Evolutionary conservation across 768 basidiomycete species (phyloP), one percentile per base, ranked within the genome.

Genomic region (Trametes cingulata): DNA sequence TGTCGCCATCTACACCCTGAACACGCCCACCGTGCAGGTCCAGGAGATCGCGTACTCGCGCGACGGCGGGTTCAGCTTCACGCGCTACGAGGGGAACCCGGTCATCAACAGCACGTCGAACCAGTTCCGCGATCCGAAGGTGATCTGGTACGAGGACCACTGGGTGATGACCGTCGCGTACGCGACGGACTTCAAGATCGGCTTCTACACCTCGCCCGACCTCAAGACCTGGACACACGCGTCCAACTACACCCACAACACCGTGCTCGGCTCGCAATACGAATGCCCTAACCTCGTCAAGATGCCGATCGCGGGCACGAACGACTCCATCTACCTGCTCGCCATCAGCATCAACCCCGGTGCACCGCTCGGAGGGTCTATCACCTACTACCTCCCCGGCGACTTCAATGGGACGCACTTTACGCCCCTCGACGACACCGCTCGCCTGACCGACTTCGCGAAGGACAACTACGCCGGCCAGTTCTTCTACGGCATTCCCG

Each of bases 401-500:
- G 24, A 45, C 2, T 62, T 62, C 61, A 52, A 62, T 56, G 61
- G 61, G 24, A 62, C 61, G 29, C 49, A 51, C 37, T 62, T 62
- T 56, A 37, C 46, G 17, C 41, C 55, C 6, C 14, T 57, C 37
- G 56, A 52, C 39, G 27, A 29, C 29, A 51, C 56, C 25, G 39
- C 55, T n/a, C 60, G 60, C 24, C 29, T 53, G 20, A 25, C 56
- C 19, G 61, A 62, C 61, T 62, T 62, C 42, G 61, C 56, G 2
- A 48, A 62, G 46, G 61, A 62, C 56, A 62, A 62, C 61, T 62
- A 62, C 45, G 61, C 61, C 9, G 55, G 55, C 10, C 61, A 62
- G 56, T 57, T 57, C 46, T 56, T 62, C 51, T 57, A 46, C 45
- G 61, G 45, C 51, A 57, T 45, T 33, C 55, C 54, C n/a, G 51